Evolutionary conservation across 495 filamentous ascomycete species (phyloP).

Genomic region (Aspergillus cavernicola): DNA sequence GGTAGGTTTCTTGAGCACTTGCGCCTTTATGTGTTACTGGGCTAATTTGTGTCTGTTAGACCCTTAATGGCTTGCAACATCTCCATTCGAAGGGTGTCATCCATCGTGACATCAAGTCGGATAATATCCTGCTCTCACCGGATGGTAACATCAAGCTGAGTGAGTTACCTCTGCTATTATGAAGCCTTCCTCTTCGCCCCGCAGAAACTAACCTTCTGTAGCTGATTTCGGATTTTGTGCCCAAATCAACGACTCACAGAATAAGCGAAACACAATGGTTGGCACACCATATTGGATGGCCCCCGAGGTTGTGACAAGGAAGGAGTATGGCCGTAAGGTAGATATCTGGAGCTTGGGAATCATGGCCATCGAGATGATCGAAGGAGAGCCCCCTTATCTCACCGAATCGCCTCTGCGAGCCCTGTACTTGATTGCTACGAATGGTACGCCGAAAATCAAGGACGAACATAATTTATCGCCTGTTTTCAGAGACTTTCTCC

Average conservation of each 20-base stretch:
- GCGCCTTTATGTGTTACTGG: not conserved
- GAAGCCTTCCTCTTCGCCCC: not conserved
- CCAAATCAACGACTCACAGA: constrained; percentile 94
- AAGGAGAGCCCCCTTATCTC: constrained; percentile 95
- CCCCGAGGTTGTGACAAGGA: constrained; percentile 92
- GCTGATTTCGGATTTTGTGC: constrained; percentile 99
- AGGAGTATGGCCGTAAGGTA: constrained; percentile 97
- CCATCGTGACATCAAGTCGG: constrained; percentile 97
- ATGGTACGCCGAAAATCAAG: constrained; percentile 93
- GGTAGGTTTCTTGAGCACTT: constrained; percentile 37
- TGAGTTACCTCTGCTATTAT: constrained; percentile 44
- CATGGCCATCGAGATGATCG: constrained; percentile 99
- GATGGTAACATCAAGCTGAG: constrained; percentile 98
- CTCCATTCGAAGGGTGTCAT: constrained; percentile 97
- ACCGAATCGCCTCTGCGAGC: constrained; percentile 93
- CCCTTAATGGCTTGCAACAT: constrained; percentile 86
- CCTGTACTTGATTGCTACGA: constrained; percentile 93
- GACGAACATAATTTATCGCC: constrained; percentile 78
- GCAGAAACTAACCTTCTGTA: constrained; percentile 39
- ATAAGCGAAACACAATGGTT: constrained; percentile 98
- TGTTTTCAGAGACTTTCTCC: constrained; percentile 84
- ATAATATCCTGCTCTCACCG: constrained; percentile 92
- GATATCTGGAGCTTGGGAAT: constrained; percentile 99
- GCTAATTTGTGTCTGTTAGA: constrained; percentile 39
- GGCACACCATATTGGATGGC: constrained; percentile 99